A percentile compares a stretch with the other conserved stretches of the same genome.
Conservation (phyloP, 306 rosid genomes). For the Cucurbita moschata region DNA sequence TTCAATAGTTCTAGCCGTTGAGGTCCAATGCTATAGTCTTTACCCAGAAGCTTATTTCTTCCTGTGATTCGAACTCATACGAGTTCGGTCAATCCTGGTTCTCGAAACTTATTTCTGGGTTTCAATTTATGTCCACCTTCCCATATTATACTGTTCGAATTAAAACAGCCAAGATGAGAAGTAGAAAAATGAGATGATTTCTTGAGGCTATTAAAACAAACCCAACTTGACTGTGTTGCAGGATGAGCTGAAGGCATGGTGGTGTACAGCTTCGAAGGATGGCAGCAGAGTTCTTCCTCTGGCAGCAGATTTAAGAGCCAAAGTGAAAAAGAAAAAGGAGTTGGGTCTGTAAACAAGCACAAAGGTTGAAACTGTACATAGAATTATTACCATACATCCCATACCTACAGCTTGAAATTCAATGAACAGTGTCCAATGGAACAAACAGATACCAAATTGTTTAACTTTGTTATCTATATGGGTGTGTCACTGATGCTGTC, state of each 20-base stretch:
- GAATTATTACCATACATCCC: not conserved
- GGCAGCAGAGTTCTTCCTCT: constrained; percentile 29
- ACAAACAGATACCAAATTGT: not conserved
- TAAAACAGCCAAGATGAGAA: not conserved
- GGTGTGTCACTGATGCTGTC: not conserved
- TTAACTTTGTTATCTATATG: not conserved
- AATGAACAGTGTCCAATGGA: not conserved
- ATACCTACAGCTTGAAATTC: not conserved
- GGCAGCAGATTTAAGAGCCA: constrained; percentile 39
- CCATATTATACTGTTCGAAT: not conserved
- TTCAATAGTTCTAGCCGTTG: not conserved
- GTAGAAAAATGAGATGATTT: not conserved
- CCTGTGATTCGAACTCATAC: not conserved
- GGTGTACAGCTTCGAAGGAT: constrained; percentile 36
- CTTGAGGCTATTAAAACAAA: not conserved
- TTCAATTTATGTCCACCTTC: not conserved
- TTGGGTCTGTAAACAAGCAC: constrained; percentile 28
- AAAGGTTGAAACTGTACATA: not conserved
- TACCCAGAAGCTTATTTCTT: not conserved
- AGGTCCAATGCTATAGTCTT: not conserved
- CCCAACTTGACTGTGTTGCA: constrained; percentile 17
- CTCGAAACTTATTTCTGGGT: not conserved
- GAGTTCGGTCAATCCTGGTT: not conserved
- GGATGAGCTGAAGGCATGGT: constrained; percentile 94
- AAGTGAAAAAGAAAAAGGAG: constrained; percentile 32